Conservation (phyloP, 176 grass and related monocot genomes). For the Tillandsia fasciculata region DNA sequence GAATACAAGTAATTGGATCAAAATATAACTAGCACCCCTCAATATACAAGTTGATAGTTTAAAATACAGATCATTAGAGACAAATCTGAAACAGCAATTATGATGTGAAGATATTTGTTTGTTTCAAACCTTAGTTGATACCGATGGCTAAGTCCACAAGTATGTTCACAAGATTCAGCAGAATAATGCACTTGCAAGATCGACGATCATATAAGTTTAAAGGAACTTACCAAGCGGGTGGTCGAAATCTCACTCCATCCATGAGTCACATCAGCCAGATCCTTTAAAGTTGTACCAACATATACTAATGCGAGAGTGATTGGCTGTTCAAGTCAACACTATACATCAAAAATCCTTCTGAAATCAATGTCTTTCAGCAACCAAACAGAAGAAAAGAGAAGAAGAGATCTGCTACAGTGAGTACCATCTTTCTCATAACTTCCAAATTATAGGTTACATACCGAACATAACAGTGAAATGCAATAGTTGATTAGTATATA, state of each 20-base stretch:
- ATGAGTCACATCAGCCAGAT: slow-evolving; percentile 99
- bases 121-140: not conserved
- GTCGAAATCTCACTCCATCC: slow-evolving; percentile 91
- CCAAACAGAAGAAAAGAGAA: no score
- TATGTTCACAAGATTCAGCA: not conserved
- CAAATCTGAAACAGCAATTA: not conserved
- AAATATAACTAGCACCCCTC: slow-evolving; percentile 1
- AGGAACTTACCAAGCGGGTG: slow-evolving; percentile 68
- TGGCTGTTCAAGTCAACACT: slow-evolving; percentile 46
- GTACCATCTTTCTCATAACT: no score
- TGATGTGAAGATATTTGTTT: not conserved
- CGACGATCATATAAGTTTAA: not conserved
- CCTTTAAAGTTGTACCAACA: slow-evolving; percentile 93
- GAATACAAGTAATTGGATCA: not conserved
- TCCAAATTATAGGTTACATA: no score
- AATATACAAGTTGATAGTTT: not conserved
- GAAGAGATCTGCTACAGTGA: no score
- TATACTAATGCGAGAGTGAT: slow-evolving; percentile 92
- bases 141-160: not conserved
- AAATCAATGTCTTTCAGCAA: not conserved
- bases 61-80: not conserved
- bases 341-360: not conserved
- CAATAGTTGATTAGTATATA: no score
- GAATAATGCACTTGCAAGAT: not conserved
- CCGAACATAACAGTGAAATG: no score